Percentiles rank a stretch among this genome's conserved stretches.
These are phyloP conservation scores for Coriaria nepalensis DNA, from an alignment of 306 rosid species.

Conservation along the genomic window DNA sequence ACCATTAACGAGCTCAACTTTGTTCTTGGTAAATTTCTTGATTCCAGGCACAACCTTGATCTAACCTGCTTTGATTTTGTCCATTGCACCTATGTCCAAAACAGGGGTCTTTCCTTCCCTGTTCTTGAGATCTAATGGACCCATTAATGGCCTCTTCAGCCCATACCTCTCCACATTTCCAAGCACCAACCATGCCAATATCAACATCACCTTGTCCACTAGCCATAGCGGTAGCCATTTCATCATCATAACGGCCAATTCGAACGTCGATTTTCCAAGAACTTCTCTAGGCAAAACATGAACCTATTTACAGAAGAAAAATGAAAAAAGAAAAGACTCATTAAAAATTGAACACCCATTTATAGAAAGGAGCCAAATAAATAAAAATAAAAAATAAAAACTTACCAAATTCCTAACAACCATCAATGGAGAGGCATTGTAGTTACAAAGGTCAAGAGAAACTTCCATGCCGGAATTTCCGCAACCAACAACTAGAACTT, in stretches of 20 bases:
- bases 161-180: conserved; percentile 53
- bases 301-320: conserved; percentile 24
- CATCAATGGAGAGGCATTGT: conserved; percentile 61
- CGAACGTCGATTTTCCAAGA: conserved; percentile 58
- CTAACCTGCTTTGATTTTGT: conserved; percentile 57
- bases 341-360: conserved; percentile 6
- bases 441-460: conserved; percentile 68
- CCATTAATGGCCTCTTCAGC: conserved; percentile 48
- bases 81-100: conserved; percentile 63
- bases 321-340: conserved; percentile 5
- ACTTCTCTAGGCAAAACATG: conserved; percentile 72
- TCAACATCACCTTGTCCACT: conserved; percentile 44
- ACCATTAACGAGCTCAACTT: conserved; percentile 45
- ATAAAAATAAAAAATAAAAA: neutral
- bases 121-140: conserved; percentile 65
- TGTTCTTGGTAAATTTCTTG: conserved; percentile 27
- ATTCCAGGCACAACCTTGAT: conserved; percentile 58
- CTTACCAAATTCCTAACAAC: conserved; percentile 72
- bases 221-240: conserved; percentile 72
- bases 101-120: conserved; percentile 74
- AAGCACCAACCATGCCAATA: conserved; percentile 52
- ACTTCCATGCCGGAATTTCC: conserved; percentile 61
- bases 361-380: too few species aligned
- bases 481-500: conserved; percentile 45
- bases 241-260: conserved; percentile 51